Evolutionary conservation across 2,329 filamentous ascomycete genomes (phyloP).

Genomic region (Talaromyces funiculosus): DNA sequence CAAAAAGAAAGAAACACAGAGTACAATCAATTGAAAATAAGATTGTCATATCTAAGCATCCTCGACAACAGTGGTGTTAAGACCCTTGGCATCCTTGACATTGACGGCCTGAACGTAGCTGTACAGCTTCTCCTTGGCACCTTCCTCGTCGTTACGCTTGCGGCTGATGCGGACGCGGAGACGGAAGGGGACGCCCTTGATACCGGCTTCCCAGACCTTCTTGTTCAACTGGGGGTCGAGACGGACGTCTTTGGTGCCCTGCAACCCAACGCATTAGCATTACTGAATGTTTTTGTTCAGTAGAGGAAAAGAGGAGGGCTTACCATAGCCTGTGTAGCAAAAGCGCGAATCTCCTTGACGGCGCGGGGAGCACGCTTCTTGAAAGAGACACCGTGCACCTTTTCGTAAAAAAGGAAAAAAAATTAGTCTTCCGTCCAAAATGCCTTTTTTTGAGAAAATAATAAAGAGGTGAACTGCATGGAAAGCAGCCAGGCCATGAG

Average conservation of each 20-base stretch:
- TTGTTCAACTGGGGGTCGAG: slow-evolving; percentile 99
- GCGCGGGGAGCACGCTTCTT: slow-evolving; percentile 98
- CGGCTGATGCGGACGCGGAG: slow-evolving; percentile 97
- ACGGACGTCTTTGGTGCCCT: slow-evolving; percentile 97
- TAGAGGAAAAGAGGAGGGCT: slow-evolving; percentile 36
- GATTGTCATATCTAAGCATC: slow-evolving; percentile 30
- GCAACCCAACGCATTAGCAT: not conserved
- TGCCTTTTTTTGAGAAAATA: slow-evolving; percentile 22
- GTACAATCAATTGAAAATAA: not conserved
- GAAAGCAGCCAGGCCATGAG: slow-evolving; percentile 40
- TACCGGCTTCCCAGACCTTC: slow-evolving; percentile 99
- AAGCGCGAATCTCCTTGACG: slow-evolving; percentile 99
- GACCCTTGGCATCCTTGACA: slow-evolving; percentile 98
- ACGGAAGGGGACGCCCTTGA: slow-evolving; percentile 98
- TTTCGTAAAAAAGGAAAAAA: slow-evolving; percentile 35
- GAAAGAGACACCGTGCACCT: slow-evolving; percentile 97
- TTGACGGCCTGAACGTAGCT: slow-evolving; percentile 99
- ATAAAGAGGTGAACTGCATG: slow-evolving; percentile 6
- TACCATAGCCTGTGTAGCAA: slow-evolving; percentile 95
- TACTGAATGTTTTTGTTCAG: too few relatives aligned
- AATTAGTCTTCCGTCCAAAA: slow-evolving; percentile 66
- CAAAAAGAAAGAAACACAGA: not conserved
- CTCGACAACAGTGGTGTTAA: slow-evolving; percentile 83
- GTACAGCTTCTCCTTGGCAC: slow-evolving; percentile 99
- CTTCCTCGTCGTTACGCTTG: slow-evolving; percentile 99